Evolutionary conservation across 2,329 filamentous ascomycete species (phyloP).

Genomic region (Hymenoscyphus repandus): DNA sequence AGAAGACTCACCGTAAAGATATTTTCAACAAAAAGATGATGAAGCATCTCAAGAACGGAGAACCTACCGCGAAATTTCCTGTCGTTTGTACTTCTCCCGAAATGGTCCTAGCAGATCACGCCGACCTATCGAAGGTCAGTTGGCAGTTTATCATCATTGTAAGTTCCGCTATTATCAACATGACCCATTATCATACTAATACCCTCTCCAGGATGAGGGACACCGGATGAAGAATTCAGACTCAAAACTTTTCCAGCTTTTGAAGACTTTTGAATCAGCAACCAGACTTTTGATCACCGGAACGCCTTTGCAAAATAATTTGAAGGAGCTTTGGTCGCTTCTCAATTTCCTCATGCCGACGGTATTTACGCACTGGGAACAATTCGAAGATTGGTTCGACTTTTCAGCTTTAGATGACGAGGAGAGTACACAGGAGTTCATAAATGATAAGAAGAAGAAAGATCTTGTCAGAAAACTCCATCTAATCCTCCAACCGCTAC

Average conservation of each 20-base stretch:
- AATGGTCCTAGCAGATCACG: slow-evolving; percentile 87
- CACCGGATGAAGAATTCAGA: slow-evolving; percentile 97
- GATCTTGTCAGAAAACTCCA: slow-evolving; percentile 85
- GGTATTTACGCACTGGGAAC: slow-evolving; percentile 88
- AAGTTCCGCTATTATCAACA: slow-evolving; percentile 27
- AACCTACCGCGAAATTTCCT: slow-evolving; percentile 65
- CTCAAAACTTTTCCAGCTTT: slow-evolving; percentile 81
- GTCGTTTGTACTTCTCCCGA: slow-evolving; percentile 95
- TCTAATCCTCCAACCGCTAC: slow-evolving; percentile 83
- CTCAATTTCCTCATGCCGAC: slow-evolving; percentile 89
- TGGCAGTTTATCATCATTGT: slow-evolving; percentile 98
- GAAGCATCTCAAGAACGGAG: slow-evolving; percentile 57
- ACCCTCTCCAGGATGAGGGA: slow-evolving; percentile 67
- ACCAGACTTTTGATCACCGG: slow-evolving; percentile 91
- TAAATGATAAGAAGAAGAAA: slow-evolving; percentile 72
- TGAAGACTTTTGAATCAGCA: slow-evolving; percentile 83
- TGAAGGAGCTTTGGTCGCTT: slow-evolving; percentile 90
- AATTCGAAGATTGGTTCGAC: slow-evolving; percentile 95
- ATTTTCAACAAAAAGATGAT: slow-evolving; percentile 71
- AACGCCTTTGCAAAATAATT: slow-evolving; percentile 91
- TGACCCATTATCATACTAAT: slow-evolving; percentile 12
- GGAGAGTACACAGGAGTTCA: slow-evolving; percentile 68
- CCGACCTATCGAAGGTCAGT: slow-evolving; percentile 73
- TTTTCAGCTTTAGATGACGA: slow-evolving; percentile 89
- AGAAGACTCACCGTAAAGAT: slow-evolving; percentile 67